A percentile compares a stretch with the other conserved stretches of the same genome.
These are phyloP conservation scores for Penicillium pancosmium DNA, from an alignment of 495 filamentous ascomycete species.

Conservation along the genomic window DNA sequence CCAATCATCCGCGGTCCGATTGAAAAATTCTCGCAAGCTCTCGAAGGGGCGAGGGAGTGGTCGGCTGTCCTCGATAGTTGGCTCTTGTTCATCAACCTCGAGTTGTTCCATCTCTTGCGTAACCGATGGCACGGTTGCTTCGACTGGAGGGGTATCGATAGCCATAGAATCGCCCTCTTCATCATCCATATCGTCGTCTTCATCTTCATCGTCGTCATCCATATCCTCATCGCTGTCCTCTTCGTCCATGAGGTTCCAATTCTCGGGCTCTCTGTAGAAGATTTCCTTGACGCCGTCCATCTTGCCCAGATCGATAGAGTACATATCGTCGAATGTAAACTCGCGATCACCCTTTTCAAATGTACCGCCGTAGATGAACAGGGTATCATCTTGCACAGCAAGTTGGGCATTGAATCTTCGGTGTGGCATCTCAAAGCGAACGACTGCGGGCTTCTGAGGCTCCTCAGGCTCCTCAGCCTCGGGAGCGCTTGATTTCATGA, in stretches of 20 bases:
- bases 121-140: conserved; percentile 40
- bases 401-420: conserved; percentile 86
- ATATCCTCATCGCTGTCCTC: conserved; percentile 71
- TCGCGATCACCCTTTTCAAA: conserved; percentile 94
- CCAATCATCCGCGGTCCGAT: conserved; percentile 85
- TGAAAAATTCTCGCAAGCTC: conserved; percentile 87
- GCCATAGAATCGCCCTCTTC: conserved; percentile 47
- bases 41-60: conserved; percentile 82
- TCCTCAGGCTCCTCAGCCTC: conserved; percentile 56
- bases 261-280: conserved; percentile 80
- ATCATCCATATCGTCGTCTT: conserved; percentile 60
- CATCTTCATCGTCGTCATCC: conserved; percentile 65
- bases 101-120: conserved; percentile 65
- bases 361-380: conserved; percentile 93
- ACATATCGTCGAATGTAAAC: conserved; percentile 92
- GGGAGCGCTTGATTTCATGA: conserved; percentile 41
- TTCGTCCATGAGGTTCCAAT: conserved; percentile 77
- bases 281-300: conserved; percentile 89
- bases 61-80: conserved; percentile 45
- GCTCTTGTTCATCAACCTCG: conserved; percentile 59
- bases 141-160: conserved; percentile 40
- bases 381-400: conserved; percentile 84
- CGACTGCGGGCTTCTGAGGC: conserved; percentile 45
- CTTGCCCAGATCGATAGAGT: conserved; percentile 86
- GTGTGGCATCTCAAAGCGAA: conserved; percentile 79